A percentile compares a stretch with the other conserved stretches of the same genome.
Conservation (phyloP, 768 basidiomycete genomes). For the Podaxis sp. region DNA sequence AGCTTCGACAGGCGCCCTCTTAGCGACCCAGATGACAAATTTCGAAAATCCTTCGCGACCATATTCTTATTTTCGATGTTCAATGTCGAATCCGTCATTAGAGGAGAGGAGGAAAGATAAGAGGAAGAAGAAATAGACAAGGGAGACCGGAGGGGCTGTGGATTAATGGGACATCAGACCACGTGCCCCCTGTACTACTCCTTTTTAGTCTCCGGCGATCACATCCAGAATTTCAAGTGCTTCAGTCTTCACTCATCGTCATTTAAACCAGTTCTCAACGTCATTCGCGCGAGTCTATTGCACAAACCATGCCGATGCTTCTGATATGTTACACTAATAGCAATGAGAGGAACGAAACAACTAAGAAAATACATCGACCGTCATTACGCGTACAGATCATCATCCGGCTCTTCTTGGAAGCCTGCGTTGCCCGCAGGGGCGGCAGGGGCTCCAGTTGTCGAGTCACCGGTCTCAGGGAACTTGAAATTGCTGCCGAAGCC, state of each 20-base stretch:
- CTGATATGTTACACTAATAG: conserved; percentile 12
- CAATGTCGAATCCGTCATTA: not conserved
- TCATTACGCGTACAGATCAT: conserved; percentile 82
- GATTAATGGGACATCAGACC: not conserved
- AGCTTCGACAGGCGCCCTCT: conserved; percentile 62
- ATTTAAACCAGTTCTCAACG: not conserved
- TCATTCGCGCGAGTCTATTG: not conserved
- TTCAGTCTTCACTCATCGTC: not conserved
- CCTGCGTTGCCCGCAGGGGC: conserved; percentile 60
- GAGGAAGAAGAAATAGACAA: not conserved
- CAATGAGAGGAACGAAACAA: conserved; percentile 1
- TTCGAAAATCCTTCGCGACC: conserved; percentile 31
- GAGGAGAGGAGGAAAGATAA: not conserved
- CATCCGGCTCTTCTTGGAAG: conserved; percentile 87
- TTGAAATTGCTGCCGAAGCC: conserved; percentile 95
- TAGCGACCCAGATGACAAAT: conserved; percentile 60
- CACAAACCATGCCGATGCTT: conserved; percentile 4
- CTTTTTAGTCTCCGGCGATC: not conserved
- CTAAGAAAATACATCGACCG: not conserved
- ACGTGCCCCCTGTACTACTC: not conserved
- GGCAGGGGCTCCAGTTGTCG: conserved; percentile 39
- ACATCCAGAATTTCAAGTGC: not conserved
- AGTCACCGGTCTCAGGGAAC: conserved; percentile 81
- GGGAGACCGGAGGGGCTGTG: not conserved
- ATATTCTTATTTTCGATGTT: not conserved